phyloP scores from a whole-genome alignment of 2,329 filamentous ascomycete genomes.

The Trichoderma asperellum region DNA sequence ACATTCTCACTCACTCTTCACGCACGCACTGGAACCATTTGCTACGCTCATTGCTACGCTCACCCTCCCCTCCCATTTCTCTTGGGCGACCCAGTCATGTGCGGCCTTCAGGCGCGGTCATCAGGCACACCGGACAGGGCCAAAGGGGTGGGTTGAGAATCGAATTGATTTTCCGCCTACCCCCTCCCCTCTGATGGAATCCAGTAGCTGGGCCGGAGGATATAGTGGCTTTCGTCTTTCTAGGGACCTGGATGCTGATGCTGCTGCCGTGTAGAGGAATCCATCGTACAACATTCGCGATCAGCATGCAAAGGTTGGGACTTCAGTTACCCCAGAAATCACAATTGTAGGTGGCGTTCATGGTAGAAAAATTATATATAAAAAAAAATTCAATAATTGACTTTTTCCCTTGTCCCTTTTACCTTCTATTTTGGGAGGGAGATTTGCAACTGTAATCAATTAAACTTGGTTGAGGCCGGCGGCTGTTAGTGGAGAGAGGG shows the following conservation, averaged over 20 bases:
- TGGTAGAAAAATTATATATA: not conserved
- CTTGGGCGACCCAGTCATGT: constrained; percentile 26
- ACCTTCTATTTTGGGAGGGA: too few species aligned
- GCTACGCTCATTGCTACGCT: constrained; percentile 22
- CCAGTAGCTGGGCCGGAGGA: not conserved
- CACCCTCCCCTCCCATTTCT: constrained; percentile 13
- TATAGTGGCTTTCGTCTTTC: not conserved
- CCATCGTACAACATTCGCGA: not conserved
- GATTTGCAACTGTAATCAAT: not conserved
- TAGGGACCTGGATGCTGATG: not conserved
- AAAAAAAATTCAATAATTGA: not conserved
- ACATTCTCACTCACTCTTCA: not conserved
- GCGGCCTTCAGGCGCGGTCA: constrained; percentile 26
- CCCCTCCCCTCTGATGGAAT: not conserved
- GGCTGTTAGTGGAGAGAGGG: constrained; percentile 8
- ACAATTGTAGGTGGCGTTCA: not conserved
- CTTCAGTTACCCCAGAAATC: too few species aligned
- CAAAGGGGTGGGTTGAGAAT: constrained; percentile 11
- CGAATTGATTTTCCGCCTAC: constrained; percentile 23
- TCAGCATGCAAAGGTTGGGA: not conserved
- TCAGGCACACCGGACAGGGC: constrained; percentile 28
- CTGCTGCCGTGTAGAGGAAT: not conserved
- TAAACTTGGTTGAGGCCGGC: not conserved
- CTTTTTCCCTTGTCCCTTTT: not conserved
- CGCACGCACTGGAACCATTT: not conserved